These are phyloP conservation scores for Jatropha podagrica DNA, from an alignment of 441 rosid species.

Conservation along the genomic window DNA sequence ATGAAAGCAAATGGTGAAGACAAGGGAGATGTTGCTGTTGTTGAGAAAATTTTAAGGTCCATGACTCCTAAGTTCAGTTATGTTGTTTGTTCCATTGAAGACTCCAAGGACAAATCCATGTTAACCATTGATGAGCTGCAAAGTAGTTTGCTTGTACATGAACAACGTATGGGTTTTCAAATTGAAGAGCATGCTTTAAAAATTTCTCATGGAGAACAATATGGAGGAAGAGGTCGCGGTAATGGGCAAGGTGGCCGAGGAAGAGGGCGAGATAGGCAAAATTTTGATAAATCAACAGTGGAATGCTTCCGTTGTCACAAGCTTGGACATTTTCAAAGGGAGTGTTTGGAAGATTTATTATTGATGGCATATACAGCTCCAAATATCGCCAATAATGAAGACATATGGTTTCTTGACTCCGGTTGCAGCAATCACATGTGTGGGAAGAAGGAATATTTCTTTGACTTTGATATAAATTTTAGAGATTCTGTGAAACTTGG, in stretches of 20 bases:
- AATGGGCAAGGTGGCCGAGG: background rate
- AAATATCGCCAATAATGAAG: no score
- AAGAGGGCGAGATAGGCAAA: background rate
- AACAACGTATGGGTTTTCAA: no score
- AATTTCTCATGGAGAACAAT: background rate
- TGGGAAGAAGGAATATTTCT: no score
- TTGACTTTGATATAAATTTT: no score
- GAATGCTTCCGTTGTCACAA: constrained; percentile 19
- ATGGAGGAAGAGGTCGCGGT: background rate
- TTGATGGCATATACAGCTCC: no score
- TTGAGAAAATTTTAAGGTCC: background rate
- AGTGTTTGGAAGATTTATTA: background rate
- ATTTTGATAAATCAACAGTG: background rate
- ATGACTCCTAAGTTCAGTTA: constrained; percentile 8
- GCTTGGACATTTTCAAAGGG: constrained; percentile 18
- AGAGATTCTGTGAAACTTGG: no score
- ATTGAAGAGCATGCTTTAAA: background rate
- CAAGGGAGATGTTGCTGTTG: background rate
- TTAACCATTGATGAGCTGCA: background rate
- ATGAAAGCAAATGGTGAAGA: background rate
- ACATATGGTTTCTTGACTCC: no score
- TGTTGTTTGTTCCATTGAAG: background rate
- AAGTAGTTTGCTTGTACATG: no score
- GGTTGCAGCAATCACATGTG: no score
- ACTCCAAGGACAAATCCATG: no score